A percentile compares a stretch with the other conserved stretches of the same genome.
Conservation (phyloP, 495 filamentous ascomycete species). For the Talaromyces liani region DNA sequence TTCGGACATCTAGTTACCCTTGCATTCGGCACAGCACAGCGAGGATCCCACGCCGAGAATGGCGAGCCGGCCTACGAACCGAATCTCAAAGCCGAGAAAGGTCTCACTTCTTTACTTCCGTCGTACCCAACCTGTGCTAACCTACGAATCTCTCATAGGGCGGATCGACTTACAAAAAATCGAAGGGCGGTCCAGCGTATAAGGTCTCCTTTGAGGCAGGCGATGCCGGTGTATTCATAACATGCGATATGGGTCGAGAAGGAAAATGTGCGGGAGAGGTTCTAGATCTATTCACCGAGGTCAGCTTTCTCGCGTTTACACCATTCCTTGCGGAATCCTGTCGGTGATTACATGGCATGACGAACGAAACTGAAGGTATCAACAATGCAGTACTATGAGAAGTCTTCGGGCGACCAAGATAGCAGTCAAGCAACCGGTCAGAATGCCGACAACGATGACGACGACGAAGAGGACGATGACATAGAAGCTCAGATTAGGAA, state of each 20-base stretch:
- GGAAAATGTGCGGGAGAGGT: slow-evolving; percentile 68
- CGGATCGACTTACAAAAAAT: slow-evolving; percentile 24
- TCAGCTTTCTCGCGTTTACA: slow-evolving; percentile 23
- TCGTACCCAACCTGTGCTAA: not conserved
- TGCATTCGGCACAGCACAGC: not conserved
- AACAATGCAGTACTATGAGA: slow-evolving; percentile 1
- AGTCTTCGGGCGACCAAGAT: not conserved
- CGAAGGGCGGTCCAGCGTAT: slow-evolving; percentile 9
- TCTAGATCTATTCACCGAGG: slow-evolving; percentile 66
- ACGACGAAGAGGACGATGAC: slow-evolving; percentile 46
- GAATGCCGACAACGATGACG: slow-evolving; percentile 21
- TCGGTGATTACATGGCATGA: not conserved
- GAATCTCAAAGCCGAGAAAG: not conserved
- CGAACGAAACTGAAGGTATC: slow-evolving; percentile 22
- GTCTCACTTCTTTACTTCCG: not conserved
- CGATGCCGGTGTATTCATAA: slow-evolving; percentile 81
- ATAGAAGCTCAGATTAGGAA: slow-evolving; percentile 79
- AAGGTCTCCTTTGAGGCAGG: slow-evolving; percentile 53
- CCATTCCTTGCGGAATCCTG: not conserved
- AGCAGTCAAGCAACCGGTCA: slow-evolving; percentile 1
- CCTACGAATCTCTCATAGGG: slow-evolving; percentile 12
- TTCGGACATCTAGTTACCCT: not conserved
- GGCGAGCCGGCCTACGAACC: not conserved
- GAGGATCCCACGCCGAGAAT: not conserved
- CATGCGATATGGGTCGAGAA: slow-evolving; percentile 77